Conservation (phyloP, 371 early-diverging fungal genomes). For the Apophysomyces ossiformis region DNA sequence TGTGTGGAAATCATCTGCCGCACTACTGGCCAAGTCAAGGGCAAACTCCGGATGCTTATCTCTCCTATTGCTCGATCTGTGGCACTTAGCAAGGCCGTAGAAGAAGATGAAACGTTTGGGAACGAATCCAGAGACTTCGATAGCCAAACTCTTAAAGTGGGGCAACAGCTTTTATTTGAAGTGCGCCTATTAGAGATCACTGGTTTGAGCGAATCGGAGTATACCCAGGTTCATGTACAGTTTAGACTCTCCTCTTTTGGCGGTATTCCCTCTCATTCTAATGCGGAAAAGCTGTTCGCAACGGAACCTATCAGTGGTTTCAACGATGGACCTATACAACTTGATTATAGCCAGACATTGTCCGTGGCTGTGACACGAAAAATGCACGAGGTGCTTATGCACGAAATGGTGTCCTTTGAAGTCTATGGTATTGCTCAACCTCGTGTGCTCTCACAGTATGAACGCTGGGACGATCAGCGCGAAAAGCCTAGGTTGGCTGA, state of each 20-base stretch:
- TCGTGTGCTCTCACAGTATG: conserved; percentile 56
- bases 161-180: conserved; percentile 73
- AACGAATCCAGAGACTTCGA: conserved; percentile 10
- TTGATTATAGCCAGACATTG: conserved; percentile 70
- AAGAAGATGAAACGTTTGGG: background rate
- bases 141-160: conserved; percentile 33
- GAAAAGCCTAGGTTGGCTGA: conserved; percentile 23
- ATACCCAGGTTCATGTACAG: conserved; percentile 74
- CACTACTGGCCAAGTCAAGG: conserved; percentile 59
- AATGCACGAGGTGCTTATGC: conserved; percentile 46
- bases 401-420: conserved; percentile 60
- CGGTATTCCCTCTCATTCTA: conserved; percentile 40
- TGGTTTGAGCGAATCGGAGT: conserved; percentile 73
- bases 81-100: conserved; percentile 12
- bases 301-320: conserved; percentile 70
- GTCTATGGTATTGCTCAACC: conserved; percentile 67
- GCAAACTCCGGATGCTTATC: conserved; percentile 49
- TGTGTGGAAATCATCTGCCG: conserved; percentile 61
- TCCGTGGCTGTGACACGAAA: conserved; percentile 51
- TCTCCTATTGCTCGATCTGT: conserved; percentile 52
- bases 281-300: conserved; percentile 65
- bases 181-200: conserved; percentile 68
- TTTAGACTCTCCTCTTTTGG: conserved; percentile 67
- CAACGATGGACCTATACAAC: conserved; percentile 49
- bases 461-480: conserved; percentile 59